A percentile compares a stretch with the other conserved stretches of the same genome.
Evolutionary conservation across 108 stramenopile species (phyloP).

Genomic region (Chaetoceros muelleri): DNA sequence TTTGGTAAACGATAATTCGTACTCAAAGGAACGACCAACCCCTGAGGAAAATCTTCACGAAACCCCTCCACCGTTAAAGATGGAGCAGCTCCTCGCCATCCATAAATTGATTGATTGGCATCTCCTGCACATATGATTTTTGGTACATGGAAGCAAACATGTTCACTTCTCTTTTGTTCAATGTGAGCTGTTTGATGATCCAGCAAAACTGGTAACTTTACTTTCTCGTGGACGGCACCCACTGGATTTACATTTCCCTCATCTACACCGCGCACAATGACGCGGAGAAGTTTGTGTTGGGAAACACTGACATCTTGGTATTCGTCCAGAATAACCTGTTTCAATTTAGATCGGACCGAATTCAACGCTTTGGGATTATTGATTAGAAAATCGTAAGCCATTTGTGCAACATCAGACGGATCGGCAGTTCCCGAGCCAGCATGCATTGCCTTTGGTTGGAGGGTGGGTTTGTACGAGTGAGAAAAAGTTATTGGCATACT

Average conservation of each 20-base stretch:
- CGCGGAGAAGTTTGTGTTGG: conserved; percentile 33
- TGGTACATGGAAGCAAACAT: conserved; percentile 23
- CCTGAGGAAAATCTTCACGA: conserved; percentile 41
- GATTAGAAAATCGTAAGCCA: conserved; percentile 30
- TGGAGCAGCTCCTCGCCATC: conserved; percentile 47
- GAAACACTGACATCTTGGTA: conserved; percentile 51
- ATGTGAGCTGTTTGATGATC: conserved; percentile 4
- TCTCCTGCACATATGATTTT: conserved; percentile 40
- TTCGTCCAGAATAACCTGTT: conserved; percentile 42
- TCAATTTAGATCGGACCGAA: conserved; percentile 25
- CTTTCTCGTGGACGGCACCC: neutral
- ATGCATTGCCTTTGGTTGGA: conserved; percentile 15
- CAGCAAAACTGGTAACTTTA: conserved; percentile 18
- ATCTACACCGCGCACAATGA: conserved; percentile 27
- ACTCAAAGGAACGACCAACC: conserved; percentile 31
- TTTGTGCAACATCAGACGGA: conserved; percentile 34
- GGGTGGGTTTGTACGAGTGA: neutral
- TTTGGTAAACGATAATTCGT: conserved; percentile 38
- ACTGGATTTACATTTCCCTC: conserved; percentile 9
- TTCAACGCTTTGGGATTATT: conserved; percentile 18
- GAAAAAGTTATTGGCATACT: neutral
- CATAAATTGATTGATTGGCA: conserved; percentile 45
- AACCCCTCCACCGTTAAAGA: conserved; percentile 37
- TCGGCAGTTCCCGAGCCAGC: conserved; percentile 29
- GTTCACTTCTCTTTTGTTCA: conserved; percentile 1